Conservation (phyloP, 2,329 filamentous ascomycete species). For the Nemania sp. region DNA sequence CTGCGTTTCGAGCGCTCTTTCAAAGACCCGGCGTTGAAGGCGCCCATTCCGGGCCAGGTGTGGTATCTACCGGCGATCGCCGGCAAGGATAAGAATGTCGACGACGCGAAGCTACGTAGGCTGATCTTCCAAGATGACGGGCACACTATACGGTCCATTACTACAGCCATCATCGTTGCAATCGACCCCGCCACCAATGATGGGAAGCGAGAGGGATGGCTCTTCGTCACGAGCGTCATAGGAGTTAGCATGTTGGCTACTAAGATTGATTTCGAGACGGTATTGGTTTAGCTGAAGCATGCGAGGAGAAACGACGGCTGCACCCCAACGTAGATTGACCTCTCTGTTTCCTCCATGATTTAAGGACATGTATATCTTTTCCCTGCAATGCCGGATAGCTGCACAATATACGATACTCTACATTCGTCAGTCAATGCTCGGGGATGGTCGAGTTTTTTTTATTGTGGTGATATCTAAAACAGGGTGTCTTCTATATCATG, state of each 20-base stretch:
- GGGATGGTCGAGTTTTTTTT: no score
- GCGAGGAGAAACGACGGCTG: neutral
- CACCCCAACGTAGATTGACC: no score
- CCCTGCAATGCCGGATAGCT: neutral
- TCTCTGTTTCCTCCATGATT: neutral
- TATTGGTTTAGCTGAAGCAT: constrained; percentile 9
- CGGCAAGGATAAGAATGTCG: constrained; percentile 14
- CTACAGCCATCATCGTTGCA: constrained; percentile 56
- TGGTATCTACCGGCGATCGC: constrained; percentile 44
- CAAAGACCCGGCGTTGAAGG: constrained; percentile 43
- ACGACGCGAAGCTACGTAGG: constrained; percentile 47
- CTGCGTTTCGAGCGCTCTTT: constrained; percentile 43
- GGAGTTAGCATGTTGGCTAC: constrained; percentile 55
- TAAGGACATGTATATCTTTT: neutral
- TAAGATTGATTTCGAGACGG: constrained; percentile 52
- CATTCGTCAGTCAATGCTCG: neutral
- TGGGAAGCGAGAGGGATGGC: constrained; percentile 55
- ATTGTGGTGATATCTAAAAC: no score
- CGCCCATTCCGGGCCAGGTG: constrained; percentile 49
- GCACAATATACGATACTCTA: neutral
- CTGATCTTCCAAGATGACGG: constrained; percentile 64
- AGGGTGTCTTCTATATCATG: no score
- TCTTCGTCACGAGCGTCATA: constrained; percentile 62
- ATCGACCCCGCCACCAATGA: constrained; percentile 52
- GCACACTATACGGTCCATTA: constrained; percentile 52